These are phyloP conservation scores for Collybia mongolica DNA, from an alignment of 768 basidiomycete species.

Conservation along the genomic window DNA sequence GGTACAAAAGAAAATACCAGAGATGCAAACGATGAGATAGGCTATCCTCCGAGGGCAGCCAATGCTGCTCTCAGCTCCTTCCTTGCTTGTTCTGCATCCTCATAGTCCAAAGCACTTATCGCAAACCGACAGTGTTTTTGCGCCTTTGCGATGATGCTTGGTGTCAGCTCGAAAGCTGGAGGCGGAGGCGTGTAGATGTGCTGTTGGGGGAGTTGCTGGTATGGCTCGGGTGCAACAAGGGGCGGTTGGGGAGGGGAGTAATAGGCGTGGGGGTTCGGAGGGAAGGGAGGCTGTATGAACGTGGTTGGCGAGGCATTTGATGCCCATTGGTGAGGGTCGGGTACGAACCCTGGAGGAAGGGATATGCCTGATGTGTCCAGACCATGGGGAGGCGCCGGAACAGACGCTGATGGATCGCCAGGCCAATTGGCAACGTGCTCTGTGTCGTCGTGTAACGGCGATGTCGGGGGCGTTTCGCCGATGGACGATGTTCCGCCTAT, in stretches of 20 bases:
- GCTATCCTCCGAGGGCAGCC: slow-evolving; percentile 55
- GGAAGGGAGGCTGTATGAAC: background rate
- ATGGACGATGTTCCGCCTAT: slow-evolving; percentile 26
- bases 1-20: slow-evolving; percentile 1
- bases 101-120: slow-evolving; percentile 94
- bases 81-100: slow-evolving; percentile 84
- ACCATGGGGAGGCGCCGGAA: background rate
- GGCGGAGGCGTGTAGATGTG: slow-evolving; percentile 14
- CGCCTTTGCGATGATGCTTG: slow-evolving; percentile 63
- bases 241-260: background rate
- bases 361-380: background rate
- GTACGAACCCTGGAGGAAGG: slow-evolving; percentile 18
- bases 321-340: slow-evolving; percentile 9
- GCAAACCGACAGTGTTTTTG: slow-evolving; percentile 95
- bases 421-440: slow-evolving; percentile 1
- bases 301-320: background rate
- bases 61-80: slow-evolving; percentile 82
- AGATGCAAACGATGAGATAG: background rate
- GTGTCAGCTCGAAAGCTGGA: slow-evolving; percentile 50
- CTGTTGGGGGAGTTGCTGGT: slow-evolving; percentile 15
- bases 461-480: slow-evolving; percentile 16
- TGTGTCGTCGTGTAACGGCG: slow-evolving; percentile 19
- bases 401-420: background rate
- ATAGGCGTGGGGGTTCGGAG: slow-evolving; percentile 3
- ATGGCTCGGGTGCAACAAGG: background rate